Percentiles rank a stretch among this genome's conserved stretches.
These are phyloP conservation scores for Sugiyamaella paludigena DNA, from an alignment of 1,139 yeast species.

Conservation along the genomic window DNA sequence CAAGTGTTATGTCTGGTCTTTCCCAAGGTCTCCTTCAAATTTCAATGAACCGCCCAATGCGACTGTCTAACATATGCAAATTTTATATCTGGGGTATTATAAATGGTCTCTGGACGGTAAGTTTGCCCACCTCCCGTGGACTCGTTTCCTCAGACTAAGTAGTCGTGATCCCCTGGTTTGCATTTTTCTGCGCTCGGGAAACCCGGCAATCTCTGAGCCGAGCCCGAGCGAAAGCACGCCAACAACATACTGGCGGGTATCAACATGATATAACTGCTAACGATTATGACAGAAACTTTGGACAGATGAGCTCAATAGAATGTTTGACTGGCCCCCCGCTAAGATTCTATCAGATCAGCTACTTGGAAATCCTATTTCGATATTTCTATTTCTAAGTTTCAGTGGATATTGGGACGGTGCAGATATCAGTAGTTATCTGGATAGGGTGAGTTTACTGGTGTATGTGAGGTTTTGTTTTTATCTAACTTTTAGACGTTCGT, in stretches of 20 bases:
- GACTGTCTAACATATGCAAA: constrained; percentile 29
- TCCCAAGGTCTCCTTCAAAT: constrained; percentile 38
- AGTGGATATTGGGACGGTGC: constrained; percentile 40
- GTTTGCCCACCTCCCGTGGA: constrained; percentile 9
- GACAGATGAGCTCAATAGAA: constrained; percentile 35
- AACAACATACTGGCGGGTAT: too few species aligned
- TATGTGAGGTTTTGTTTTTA: too few species aligned
- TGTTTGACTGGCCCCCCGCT: constrained; percentile 25
- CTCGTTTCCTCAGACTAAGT: too few species aligned
- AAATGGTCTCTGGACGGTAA: constrained; percentile 39
- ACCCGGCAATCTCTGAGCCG: too few species aligned
- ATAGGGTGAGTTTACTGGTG: constrained; percentile 27
- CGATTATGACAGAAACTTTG: constrained; percentile 32
- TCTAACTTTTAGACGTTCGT: constrained; percentile 22
- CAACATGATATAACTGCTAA: constrained; percentile 4
- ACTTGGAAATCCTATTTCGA: constrained; percentile 38
- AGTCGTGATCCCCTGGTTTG: too few species aligned
- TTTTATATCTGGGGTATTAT: constrained; percentile 41
- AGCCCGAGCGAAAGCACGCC: too few species aligned
- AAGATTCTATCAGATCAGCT: constrained; percentile 36
- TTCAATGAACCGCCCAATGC: constrained; percentile 21
- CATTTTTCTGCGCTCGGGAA: too few species aligned
- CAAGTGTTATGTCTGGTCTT: constrained; percentile 36
- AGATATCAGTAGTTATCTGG: constrained; percentile 35
- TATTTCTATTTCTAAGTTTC: constrained; percentile 34